phyloP scores from a whole-genome alignment of 192 early-diverging fungal genomes.

The Umbelopsis vinacea region DNA sequence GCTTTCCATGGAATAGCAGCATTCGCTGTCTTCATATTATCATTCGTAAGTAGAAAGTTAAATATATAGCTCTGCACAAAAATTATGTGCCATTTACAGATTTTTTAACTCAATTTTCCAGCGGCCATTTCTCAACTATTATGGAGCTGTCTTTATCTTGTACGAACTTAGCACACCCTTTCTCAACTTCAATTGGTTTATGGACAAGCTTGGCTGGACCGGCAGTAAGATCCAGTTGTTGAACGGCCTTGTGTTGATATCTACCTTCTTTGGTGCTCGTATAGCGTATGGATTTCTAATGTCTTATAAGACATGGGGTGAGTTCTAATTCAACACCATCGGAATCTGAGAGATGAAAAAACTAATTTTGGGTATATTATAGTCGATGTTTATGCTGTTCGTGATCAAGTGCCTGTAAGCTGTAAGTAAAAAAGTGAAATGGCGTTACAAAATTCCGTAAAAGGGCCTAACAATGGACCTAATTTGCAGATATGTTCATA shows the following conservation, averaged over 20 bases:
- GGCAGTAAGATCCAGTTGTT: conserved; percentile 77
- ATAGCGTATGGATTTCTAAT: conserved; percentile 78
- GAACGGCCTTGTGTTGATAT: conserved; percentile 82
- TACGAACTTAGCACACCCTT: conserved; percentile 92
- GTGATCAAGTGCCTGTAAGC: conserved; percentile 29
- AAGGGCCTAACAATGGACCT: neutral
- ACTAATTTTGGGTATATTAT: neutral
- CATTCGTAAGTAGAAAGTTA: conserved; percentile 61
- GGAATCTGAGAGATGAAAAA: neutral
- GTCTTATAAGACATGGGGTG: conserved; percentile 68
- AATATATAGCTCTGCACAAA: neutral
- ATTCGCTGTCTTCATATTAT: conserved; percentile 75
- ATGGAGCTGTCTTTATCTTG: conserved; percentile 86
- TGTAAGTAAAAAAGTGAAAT: conserved; percentile 26
- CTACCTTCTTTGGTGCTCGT: conserved; percentile 75
- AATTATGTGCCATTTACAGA: too few relatives aligned
- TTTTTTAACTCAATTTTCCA: too few relatives aligned
- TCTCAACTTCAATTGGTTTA: conserved; percentile 89
- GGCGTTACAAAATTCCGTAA: neutral
- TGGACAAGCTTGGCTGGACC: conserved; percentile 88
- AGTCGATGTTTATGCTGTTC: conserved; percentile 33
- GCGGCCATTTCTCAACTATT: conserved; percentile 86
- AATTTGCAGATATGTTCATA: conserved; percentile 39
- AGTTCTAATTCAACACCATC: conserved; percentile 10
- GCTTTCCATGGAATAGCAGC: conserved; percentile 81